Evolutionary conservation across 129 eudicot genomes (phyloP).

Genomic region (Tagetes patula): DNA sequence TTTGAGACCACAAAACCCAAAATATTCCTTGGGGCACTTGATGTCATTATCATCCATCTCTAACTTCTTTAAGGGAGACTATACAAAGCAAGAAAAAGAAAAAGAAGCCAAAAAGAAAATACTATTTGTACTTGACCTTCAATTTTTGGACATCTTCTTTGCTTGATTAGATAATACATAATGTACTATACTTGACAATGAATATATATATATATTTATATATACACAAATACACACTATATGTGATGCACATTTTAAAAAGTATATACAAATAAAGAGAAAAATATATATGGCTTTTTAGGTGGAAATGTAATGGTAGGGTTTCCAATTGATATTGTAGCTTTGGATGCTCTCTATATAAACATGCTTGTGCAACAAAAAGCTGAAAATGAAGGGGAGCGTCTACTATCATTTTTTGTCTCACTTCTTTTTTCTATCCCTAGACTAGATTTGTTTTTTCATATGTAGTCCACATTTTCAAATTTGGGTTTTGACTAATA

Average conservation of each 20-base stretch:
- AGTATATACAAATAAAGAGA: neutral
- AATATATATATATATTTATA: neutral
- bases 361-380: constrained; percentile 38
- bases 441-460: constrained; percentile 27
- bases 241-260: neutral
- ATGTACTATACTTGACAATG: constrained; percentile 1
- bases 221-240: neutral
- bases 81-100: constrained; percentile 33
- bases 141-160: constrained; percentile 1
- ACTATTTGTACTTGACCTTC: constrained; percentile 30
- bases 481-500: neutral
- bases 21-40: constrained; percentile 34
- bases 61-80: constrained; percentile 29
- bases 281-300: constrained; percentile 22
- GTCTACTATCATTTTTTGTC: constrained; percentile 36
- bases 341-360: constrained; percentile 56
- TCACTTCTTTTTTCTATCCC: constrained; percentile 26
- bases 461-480: constrained; percentile 9
- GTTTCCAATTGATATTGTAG: constrained; percentile 50
- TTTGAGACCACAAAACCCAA: constrained; percentile 21
- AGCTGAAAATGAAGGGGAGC: constrained; percentile 45
- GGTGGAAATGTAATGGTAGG: constrained; percentile 40
- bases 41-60: constrained; percentile 29
- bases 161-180: constrained; percentile 11
- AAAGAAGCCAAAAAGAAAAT: constrained; percentile 34